Evolutionary conservation across 148 eudicot genomes (phyloP), one percentile per base, ranked within the genome.

Genomic region (Nepenthes gracilis): DNA sequence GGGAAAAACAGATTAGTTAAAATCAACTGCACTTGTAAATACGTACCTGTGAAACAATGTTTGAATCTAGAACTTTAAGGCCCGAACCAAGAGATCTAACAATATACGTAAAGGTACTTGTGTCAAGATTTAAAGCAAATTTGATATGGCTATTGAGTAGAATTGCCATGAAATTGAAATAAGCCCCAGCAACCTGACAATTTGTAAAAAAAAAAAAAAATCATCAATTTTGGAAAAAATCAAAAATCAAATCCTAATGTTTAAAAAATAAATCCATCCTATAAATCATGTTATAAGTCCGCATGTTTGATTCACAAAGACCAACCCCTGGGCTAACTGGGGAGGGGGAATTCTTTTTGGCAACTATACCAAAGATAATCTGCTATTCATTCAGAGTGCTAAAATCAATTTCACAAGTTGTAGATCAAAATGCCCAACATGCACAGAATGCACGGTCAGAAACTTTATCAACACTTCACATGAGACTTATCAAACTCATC

Each of bases 31-130:
- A 57, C 12, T 36, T 6, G 36, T 12, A 10, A 62, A 60, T 57
- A 54, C 66, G 57, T 66, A 88, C 98, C 98, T 93, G 90, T 12
- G 85, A 57, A 14, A 82, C 61, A 65, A 88, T 76, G 67, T 70
- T 72, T 8, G 77, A 37, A 68, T 88, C 95, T 12, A 86, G 73
- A 64, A 74, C 82, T 69, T 87, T 81, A 40, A 93, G 80, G 73
- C 98, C 95, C 5, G 88, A 82, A 58, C 84, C 84, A 67, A 93
- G 84, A 62, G 98, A 88, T 57, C 79, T 81, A 61, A 84, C 74
- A 52, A 93, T 76, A 73, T 79, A 79, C 70, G 69, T 73, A 60
- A 93, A 93, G 43, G 95, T 80, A 62, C 56, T 77, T 54, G 82
- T 76, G 61, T 84, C 94, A 69, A 88, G 87, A 75, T 83, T 83